Evolutionary conservation across 2,329 filamentous ascomycete species (phyloP), one percentile per base, ranked within the genome.

Genomic region (Zymoseptoria passerinii): DNA sequence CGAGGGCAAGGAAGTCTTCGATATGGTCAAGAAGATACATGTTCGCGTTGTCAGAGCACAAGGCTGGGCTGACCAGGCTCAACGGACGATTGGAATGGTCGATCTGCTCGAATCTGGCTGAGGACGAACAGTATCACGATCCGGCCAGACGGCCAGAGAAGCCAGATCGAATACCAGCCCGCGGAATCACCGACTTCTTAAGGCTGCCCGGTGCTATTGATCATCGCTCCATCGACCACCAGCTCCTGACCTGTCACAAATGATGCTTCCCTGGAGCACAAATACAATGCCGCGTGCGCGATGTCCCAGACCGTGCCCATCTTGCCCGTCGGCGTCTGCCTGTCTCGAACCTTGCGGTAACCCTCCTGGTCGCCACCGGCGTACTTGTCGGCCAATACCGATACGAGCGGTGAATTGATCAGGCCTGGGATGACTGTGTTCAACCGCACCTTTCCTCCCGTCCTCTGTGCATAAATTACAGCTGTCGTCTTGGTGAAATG

Each of bases 31-130:
- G 53, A 80, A 86, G 53, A 85, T 97, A 68, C 80, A 83, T 66
- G 79, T 79, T 53, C 80, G 86, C 48, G 92, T 97, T 19, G 81
- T 83, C 62, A 77, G 82, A 48, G 89, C 94, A 72, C 87, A 92
- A 9, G 90, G 95, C 73, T 85, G 87, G 68, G 89, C 90, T 20
- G 89, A 96, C 74, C 81, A 88, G 69, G 92, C 92, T 1, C 86
- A 84, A 66, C 85, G 88, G 75, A 92, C 90, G 9, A 83, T 83
- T 65, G 94, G 92, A 1, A 96, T 97, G 92, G 75, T 97, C 63
- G 89, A 92, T 67, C 87, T 89, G 77, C 74, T 89, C 63, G 83
- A 88, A 67, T 78, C 81, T 55, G 80, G 77, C 8, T 72, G 66
- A 72, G 55, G 13, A 20, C 8, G 19, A 16, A 50, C 8, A 10